Conservation (phyloP, 2,329 filamentous ascomycete genomes). For the Hymenoscyphus fructigenus region DNA sequence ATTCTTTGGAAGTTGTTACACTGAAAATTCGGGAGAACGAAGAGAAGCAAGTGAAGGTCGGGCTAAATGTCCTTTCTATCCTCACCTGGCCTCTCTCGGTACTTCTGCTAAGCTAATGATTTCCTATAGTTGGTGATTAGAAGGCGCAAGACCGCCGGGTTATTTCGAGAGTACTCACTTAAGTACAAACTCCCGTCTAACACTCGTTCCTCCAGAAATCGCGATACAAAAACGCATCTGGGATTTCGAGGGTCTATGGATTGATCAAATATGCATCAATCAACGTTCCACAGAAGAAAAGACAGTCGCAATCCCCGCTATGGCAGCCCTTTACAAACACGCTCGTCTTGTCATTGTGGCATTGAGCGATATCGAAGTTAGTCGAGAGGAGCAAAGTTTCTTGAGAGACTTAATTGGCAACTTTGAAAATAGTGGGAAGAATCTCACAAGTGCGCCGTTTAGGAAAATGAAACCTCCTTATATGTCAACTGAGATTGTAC, state of each 20-base stretch:
- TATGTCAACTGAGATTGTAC: not conserved
- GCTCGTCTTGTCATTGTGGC: conserved; percentile 10
- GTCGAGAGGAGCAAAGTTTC: conserved; percentile 3
- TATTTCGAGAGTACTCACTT: too few species aligned
- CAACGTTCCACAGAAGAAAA: conserved; percentile 8
- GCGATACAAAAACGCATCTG: conserved; percentile 3
- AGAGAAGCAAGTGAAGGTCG: too few species aligned
- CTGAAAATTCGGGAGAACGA: too few species aligned
- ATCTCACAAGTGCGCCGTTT: not conserved
- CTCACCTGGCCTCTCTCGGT: too few species aligned
- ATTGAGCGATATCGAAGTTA: conserved; percentile 10
- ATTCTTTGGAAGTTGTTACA: too few species aligned
- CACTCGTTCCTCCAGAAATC: conserved; percentile 1
- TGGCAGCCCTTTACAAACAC: conserved; percentile 11
- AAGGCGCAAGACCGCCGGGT: too few species aligned
- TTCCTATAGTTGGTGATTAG: not conserved
- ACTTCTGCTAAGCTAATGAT: too few species aligned
- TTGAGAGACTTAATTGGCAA: not conserved
- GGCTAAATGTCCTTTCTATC: too few species aligned
- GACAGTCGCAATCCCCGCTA: conserved; percentile 7
- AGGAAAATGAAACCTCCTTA: not conserved
- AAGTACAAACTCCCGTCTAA: not conserved
- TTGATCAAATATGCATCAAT: conserved; percentile 12
- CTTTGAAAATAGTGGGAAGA: not conserved
- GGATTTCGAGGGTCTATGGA: conserved; percentile 11